Percentiles rank a stretch among this genome's conserved stretches.
These are phyloP conservation scores for Dunaliella primolecta DNA, from an alignment of 139 green algal genomes.

Conservation along the genomic window DNA sequence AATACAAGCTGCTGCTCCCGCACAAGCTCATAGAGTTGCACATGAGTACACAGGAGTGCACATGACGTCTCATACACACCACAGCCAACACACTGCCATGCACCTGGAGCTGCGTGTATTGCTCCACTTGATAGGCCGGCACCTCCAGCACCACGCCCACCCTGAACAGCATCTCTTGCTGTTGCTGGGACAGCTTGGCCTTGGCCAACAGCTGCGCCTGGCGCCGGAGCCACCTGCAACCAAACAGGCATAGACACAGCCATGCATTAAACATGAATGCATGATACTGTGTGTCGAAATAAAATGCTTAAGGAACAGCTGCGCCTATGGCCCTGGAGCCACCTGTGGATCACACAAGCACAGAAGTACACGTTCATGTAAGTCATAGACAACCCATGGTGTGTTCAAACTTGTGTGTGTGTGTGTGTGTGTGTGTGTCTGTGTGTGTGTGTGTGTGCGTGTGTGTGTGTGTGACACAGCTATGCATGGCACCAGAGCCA, in stretches of 20 bases:
- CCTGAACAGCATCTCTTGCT: constrained; percentile 1
- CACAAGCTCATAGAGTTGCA: no score
- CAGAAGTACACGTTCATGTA: no score
- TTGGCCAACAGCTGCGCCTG: constrained; percentile 2
- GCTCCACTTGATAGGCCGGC: background rate
- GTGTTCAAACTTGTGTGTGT: background rate
- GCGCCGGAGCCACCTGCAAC: constrained; percentile 1
- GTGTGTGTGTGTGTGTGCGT: background rate
- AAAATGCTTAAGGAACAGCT: no score
- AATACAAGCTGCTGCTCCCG: no score
- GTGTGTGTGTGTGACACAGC: background rate
- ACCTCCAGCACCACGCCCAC: background rate
- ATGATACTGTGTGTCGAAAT: no score
- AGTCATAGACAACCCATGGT: background rate
- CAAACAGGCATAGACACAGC: background rate
- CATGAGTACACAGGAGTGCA: no score
- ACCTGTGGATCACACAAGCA: no score
- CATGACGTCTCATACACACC: no score
- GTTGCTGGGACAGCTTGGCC: constrained; percentile 11
- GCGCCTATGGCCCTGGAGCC: no score
- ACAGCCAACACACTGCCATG: no score
- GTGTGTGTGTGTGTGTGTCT: background rate
- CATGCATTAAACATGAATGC: no score
- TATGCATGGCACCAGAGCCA: background rate
- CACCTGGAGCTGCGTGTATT: background rate